Evolutionary conservation across 306 rosid species (phyloP), one percentile per base, ranked within the genome.

Genomic region (Benincasa hispida): DNA sequence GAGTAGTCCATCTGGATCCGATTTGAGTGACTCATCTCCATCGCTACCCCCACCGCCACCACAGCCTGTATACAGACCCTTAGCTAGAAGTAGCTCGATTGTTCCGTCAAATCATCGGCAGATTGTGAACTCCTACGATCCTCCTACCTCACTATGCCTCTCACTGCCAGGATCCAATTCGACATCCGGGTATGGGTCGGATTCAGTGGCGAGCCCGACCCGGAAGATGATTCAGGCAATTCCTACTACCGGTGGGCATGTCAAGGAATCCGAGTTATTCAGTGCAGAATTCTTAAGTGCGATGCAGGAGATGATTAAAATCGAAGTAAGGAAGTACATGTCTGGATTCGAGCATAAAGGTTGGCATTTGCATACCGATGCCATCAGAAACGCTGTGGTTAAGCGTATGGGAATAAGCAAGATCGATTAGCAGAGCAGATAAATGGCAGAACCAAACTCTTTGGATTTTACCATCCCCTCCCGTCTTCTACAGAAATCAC

Each of bases 261-360:
- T 22, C 4, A 70, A 27, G 22, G 76, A 77, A 63, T 10, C 19
- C 21, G 81, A 79, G 83, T 84, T 86, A 8, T 89, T 87, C 66
- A 89, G 85, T 65, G 67, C 81, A 0, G 98, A 92, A 81, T 90
- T 89, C 24, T 42, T 90, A 84, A 75, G 78, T 10, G 87, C 84
- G 81, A 89, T 92, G 91, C 96, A 89, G 78, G 96, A 90, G 78
- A 90, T 92, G 98, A 79, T 92, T 19, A 83, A 90, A 56, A 88
- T 81, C 72, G 98, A 92, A 81, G 96, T 92, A 85, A 85, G 86
- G 75, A 87, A 66, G 70, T 92, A 89, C 79, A 90, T 92, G 98
- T 80, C 88, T 53, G 98, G 89, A 72, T 21, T 87, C 15, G 91
- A 90, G 81, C 87, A 67, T 34, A 87, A 79, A 5, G 98, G 96